phyloP scores from a whole-genome alignment of 306 rosid genomes.

The Castanospermum australe region DNA sequence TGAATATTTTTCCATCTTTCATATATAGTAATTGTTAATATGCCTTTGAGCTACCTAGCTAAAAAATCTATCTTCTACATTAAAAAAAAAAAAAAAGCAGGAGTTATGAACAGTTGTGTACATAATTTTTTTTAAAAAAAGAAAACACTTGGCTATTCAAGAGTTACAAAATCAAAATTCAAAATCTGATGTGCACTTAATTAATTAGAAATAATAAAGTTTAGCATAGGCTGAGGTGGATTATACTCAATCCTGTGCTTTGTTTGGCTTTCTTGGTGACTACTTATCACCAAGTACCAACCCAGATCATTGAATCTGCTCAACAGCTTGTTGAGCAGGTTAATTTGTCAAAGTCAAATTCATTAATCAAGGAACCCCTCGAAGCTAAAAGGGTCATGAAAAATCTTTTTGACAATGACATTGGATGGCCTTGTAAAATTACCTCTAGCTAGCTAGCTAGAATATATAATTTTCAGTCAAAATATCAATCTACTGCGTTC shows the following conservation, averaged over 20 bases:
- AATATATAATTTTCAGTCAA: neutral
- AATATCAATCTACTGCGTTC: neutral
- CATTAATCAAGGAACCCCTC: conserved; percentile 19
- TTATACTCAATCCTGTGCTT: neutral
- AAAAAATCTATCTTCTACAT: neutral
- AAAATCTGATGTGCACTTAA: neutral
- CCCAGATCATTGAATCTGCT: conserved; percentile 28
- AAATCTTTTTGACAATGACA: conserved; percentile 2
- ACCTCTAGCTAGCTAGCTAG: neutral
- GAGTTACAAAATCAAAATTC: neutral
- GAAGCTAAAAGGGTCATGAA: conserved; percentile 12
- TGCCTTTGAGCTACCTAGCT: neutral
- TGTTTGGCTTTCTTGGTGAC: neutral
- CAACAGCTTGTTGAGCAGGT: conserved; percentile 4
- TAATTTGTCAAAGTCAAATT: conserved; percentile 7
- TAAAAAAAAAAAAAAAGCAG: neutral
- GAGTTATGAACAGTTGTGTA: neutral
- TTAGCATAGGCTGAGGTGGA: neutral
- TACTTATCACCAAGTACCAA: neutral
- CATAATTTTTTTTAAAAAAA: neutral
- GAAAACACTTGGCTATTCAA: neutral
- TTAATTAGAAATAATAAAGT: neutral
- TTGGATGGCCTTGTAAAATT: neutral
- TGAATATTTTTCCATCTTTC: neutral
- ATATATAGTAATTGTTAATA: neutral